Base-by-base conservation (phyloP, 495 filamentous ascomycete species). In the Podospora australis region DNA sequence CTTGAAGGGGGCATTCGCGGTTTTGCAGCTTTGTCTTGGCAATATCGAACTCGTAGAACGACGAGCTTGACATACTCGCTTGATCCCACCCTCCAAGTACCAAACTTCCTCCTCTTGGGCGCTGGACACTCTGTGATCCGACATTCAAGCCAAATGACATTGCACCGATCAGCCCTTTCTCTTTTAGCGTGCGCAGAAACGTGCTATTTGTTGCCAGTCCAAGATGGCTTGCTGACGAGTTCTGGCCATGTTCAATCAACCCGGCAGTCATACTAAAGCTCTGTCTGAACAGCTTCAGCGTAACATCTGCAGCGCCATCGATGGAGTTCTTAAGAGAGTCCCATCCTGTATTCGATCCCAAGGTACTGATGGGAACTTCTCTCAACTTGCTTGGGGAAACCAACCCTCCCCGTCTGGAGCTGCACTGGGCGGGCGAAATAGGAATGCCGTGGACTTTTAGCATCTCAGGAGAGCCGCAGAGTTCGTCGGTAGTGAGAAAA, bases 41-140 rank as follows among this genome's bases (percentile, higher is more conserved):
- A 16, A 57, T 35, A 5, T 10, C 6, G 35, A 41, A 50, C 14
- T 57, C 46, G 17, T 17, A 34, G 16, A 48, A 51, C 13, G 39
- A 49, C 6, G 44, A 25, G 20, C 43, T 40, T 4, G 38, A 43
- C 9, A 50, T 25, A 39, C 55, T 57, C 3, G 29, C 47, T 28
- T 39, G 10, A 20, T 58, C 55, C 20, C 26, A 58, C 2, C 50
- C 55, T 2, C 55, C 55, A 6, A 58, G 47, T 0, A 58, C 44
- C 5, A 58, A 45, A 29, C 50, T 54, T 0, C 55, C 55, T n/a
- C 22, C 19, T 6, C 50, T 17, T 2, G 55, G 55, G 19, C 38
- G 45, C n/a, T 19, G 14, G 5, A 40, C 14, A 24, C 50, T 54
- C 14, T 54, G 50, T 2, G 55, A 58, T 4, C 55, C 55, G 34